phyloP scores from a whole-genome alignment of 345 rosid species.

The Moricandia arvensis region DNA sequence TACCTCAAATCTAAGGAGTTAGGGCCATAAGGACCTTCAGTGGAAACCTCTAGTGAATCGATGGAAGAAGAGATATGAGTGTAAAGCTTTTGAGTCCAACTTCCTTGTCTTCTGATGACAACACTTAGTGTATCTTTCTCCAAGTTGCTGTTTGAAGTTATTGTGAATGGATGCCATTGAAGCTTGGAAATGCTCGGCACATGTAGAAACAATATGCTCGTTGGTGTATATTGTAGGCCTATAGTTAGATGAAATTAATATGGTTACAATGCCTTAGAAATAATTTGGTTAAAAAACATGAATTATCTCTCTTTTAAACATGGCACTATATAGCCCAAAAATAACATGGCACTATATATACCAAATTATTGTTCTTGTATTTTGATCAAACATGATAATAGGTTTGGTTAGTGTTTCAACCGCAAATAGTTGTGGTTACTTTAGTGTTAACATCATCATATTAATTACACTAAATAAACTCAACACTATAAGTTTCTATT shows the following conservation, averaged over 20 bases:
- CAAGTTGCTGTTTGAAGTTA: constrained; percentile 58
- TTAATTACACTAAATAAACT: no score
- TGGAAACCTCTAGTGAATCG: constrained; percentile 54
- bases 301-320: background rate
- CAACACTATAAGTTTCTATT: no score
- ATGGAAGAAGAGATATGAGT: constrained; percentile 41
- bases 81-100: no score
- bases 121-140: constrained; percentile 41
- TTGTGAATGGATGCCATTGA: constrained; percentile 90
- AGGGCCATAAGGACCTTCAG: constrained; percentile 83
- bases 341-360: no score
- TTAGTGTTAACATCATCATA: background rate
- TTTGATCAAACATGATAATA: background rate
- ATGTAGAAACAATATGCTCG: constrained; percentile 67
- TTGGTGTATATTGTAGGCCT: constrained; percentile 67
- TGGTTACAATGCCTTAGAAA: background rate
- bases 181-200: constrained; percentile 70
- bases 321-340: no score
- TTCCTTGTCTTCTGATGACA: no score
- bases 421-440: background rate
- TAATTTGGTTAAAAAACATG: background rate
- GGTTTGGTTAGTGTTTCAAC: background rate
- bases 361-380: background rate
- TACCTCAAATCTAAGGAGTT: constrained; percentile 51
- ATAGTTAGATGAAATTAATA: background rate